Conservation (phyloP, 495 filamentous ascomycete species). For the Aspergillus sclerotioniger region DNA sequence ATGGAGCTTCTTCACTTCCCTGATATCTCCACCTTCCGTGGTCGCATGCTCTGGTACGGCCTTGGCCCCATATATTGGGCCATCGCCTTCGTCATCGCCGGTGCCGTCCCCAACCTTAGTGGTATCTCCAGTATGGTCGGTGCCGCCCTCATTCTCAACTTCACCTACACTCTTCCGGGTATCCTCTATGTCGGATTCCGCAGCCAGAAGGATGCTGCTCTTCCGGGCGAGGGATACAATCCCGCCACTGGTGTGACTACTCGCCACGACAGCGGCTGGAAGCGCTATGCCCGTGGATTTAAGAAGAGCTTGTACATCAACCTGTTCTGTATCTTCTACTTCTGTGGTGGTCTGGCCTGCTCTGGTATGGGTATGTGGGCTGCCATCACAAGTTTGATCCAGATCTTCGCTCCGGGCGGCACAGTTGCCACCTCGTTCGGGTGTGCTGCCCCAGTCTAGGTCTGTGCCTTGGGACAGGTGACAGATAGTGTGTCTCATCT, state of each 20-base stretch:
- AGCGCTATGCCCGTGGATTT: neutral
- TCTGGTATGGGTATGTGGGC: neutral
- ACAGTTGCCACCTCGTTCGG: conserved; percentile 1
- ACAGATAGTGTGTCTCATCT: no score
- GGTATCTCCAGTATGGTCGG: conserved; percentile 1
- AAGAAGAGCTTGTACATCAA: neutral
- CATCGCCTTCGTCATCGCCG: neutral
- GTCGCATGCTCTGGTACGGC: neutral
- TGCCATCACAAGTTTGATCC: neutral
- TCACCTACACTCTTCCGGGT: conserved; percentile 1
- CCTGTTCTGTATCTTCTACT: neutral
- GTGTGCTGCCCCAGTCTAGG: neutral
- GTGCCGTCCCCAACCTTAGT: neutral
- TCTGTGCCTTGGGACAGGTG: neutral
- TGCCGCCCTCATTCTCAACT: neutral
- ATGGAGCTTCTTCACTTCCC: neutral
- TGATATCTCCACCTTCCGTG: neutral
- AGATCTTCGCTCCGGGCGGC: neutral
- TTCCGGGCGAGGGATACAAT: neutral
- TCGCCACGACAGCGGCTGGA: neutral
- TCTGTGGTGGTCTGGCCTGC: neutral
- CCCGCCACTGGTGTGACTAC: neutral
- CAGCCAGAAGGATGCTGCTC: neutral
- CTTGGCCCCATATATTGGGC: neutral
- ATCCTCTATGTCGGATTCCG: neutral